These are phyloP conservation scores for Prorocentrum cordatum DNA, from an alignment of 169 alveolate species.

Conservation along the genomic window DNA sequence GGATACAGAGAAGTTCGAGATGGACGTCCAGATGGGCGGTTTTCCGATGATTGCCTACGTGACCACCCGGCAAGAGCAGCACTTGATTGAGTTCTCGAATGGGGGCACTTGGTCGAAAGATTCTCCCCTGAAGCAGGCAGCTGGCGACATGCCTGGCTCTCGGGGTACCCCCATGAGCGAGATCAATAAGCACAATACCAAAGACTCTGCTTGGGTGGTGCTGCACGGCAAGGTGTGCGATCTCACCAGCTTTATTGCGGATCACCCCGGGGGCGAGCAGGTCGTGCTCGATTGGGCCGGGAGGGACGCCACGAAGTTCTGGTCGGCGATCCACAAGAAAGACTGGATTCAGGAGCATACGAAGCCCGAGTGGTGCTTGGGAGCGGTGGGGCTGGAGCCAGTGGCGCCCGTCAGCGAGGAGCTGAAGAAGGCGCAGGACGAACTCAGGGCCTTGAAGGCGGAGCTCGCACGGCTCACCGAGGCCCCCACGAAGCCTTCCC, in stretches of 20 bases:
- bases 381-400: background rate
- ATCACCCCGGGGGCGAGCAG: slow-evolving; percentile 77
- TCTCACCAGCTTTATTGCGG: slow-evolving; percentile 74
- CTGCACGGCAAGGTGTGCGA: slow-evolving; percentile 78
- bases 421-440: background rate
- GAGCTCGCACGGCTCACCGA: background rate
- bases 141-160: background rate
- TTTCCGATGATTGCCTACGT: background rate
- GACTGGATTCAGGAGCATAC: background rate
- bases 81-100: background rate
- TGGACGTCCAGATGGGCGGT: background rate
- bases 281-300: background rate
- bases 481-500: background rate
- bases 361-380: background rate
- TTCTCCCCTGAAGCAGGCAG: background rate
- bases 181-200: background rate
- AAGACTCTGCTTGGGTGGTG: slow-evolving; percentile 47
- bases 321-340: background rate
- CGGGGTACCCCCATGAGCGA: background rate
- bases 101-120: background rate
- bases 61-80: background rate
- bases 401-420: background rate
- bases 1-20: background rate
- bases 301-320: slow-evolving; percentile 1
- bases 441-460: background rate